Percentiles rank a stretch among this genome's conserved stretches.
Evolutionary conservation across 257 asterid genomes (phyloP).

Genomic region (Penstemon davidsonii): DNA sequence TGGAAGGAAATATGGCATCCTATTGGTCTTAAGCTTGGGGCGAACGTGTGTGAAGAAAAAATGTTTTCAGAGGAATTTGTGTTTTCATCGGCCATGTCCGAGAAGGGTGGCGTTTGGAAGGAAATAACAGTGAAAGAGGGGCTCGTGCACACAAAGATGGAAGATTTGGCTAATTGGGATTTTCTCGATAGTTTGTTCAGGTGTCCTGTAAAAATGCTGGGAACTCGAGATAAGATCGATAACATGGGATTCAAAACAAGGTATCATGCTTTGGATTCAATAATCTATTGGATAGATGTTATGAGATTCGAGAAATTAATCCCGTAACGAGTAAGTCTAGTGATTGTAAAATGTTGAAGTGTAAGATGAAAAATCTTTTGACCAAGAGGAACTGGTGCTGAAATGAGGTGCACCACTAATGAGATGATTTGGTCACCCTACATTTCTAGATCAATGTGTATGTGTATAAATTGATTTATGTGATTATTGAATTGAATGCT

Average conservation of each 20-base stretch:
- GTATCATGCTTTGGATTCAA: slow-evolving; percentile 66
- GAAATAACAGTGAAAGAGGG: slow-evolving; percentile 60
- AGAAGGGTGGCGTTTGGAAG: slow-evolving; percentile 60
- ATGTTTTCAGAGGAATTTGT: slow-evolving; percentile 38
- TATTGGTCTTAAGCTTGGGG: slow-evolving; percentile 57
- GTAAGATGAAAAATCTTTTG: too few species aligned
- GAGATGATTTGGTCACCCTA: too few species aligned
- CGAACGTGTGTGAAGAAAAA: slow-evolving; percentile 17
- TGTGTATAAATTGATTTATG: too few species aligned
- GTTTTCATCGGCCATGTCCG: slow-evolving; percentile 46
- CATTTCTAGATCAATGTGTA: too few species aligned
- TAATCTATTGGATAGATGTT: slow-evolving; percentile 65
- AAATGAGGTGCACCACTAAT: too few species aligned
- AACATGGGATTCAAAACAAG: slow-evolving; percentile 55
- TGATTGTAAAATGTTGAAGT: too few species aligned
- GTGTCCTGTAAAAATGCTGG: slow-evolving; percentile 65
- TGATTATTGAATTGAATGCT: too few species aligned
- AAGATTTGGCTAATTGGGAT: slow-evolving; percentile 74
- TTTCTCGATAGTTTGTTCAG: slow-evolving; percentile 63
- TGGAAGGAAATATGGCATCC: slow-evolving; percentile 76
- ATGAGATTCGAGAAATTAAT: slow-evolving; percentile 67
- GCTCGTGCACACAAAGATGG: slow-evolving; percentile 54
- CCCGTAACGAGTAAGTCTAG: slow-evolving; percentile 34
- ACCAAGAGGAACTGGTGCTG: too few species aligned
- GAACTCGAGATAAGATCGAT: slow-evolving; percentile 55